Conservation (phyloP, 139 green algal species). For the Haematococcus sp. region DNA sequence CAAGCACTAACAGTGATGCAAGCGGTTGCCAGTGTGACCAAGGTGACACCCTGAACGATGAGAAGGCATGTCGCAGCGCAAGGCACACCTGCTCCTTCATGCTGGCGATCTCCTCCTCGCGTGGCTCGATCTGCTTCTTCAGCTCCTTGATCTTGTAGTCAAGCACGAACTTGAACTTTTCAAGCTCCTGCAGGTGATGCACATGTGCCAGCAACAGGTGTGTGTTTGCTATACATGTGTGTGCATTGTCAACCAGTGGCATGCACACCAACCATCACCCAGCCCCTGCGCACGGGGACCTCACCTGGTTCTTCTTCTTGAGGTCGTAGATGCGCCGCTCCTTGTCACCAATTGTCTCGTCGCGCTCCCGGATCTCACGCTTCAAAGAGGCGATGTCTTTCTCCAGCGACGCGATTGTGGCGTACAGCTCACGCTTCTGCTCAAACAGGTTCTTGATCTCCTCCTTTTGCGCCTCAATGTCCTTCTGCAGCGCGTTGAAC, state of each 20-base stretch:
- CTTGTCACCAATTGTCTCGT: constrained; percentile 92
- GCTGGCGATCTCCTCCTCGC: constrained; percentile 76
- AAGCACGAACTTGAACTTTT: constrained; percentile 97
- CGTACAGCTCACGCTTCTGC: constrained; percentile 45
- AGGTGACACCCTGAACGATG: no score
- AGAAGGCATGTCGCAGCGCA: no score
- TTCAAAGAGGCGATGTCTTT: constrained; percentile 82
- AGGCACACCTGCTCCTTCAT: constrained; percentile 86
- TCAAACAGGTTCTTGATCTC: constrained; percentile 80
- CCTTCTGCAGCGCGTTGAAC: constrained; percentile 73
- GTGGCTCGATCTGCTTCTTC: constrained; percentile 88
- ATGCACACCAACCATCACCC: no score
- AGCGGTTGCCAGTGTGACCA: no score
- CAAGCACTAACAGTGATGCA: no score
- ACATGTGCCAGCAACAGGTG: background rate
- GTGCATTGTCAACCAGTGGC: no score
- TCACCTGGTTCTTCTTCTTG: constrained; percentile 90
- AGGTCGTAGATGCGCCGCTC: constrained; percentile 92
- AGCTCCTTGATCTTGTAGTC: constrained; percentile 96
- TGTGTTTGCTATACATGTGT: background rate
- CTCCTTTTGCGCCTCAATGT: constrained; percentile 81
- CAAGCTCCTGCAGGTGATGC: constrained; percentile 67
- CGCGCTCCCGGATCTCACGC: constrained; percentile 81
- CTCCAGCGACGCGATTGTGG: constrained; percentile 61
- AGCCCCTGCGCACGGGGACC: background rate